Evolutionary conservation across 306 rosid genomes (phyloP), one percentile per base, ranked within the genome.

Genomic region (Rosa rugosa): DNA sequence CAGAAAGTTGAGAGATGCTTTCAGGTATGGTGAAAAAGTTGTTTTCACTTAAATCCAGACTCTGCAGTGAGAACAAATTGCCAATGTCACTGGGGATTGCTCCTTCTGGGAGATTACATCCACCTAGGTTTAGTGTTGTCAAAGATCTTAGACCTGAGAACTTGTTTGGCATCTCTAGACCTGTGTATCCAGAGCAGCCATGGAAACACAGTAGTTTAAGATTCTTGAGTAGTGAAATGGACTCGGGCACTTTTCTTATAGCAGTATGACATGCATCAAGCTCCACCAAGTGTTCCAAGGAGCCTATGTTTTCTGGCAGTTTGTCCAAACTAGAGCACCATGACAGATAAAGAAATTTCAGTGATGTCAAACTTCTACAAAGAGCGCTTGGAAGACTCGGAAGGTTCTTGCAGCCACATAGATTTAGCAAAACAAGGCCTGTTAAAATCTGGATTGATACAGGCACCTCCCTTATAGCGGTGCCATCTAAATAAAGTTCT

Each of bases 51-150:
- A 78, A 36, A 78, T 78, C 81, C 8, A 78, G 7, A 54, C 45
- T 54, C 20, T 78, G 67, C 59, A 78, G 41, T 23, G 81, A 69
- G 31, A 18, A 54, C 31, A 78, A 54, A 47, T 42, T 18, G 22
- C 81, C 71, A 63, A 78, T 64, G 69, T 78, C 34, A 65, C 54
- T 34, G 62, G 81, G 81, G 7, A 78, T 42, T 73, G 46, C 76
- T 56, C 76, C 81, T 41, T 78, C 40, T 13, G 8, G 0, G 36
- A 78, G 57, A 20, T 78, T 69, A 56, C 81, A 78, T 14, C 45
- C 60, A 69, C 81, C 71, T 27, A 78, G 56, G 44, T 8, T 42
- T 64, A 69, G 22, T 41, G 25, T 66, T 53, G 49, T 78, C 16
- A 78, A 53, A 0, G 70, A 69, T 25, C 1, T 0, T 6, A 69